Evolutionary conservation across 1,284 basidiomycete species (phyloP).

Genomic region (Exobasidium cylindrosporum): DNA sequence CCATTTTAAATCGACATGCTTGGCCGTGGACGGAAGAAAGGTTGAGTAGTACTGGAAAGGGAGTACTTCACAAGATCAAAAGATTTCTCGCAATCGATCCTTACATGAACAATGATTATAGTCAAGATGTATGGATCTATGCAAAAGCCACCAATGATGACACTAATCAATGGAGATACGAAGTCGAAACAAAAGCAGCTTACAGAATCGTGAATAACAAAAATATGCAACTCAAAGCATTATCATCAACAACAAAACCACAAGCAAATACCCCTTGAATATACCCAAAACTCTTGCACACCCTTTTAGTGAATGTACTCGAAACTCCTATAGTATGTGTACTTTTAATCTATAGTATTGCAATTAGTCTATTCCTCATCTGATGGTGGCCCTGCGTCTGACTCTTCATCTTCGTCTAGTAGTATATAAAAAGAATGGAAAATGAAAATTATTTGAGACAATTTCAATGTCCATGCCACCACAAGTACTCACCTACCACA

Average conservation of each 20-base stretch:
- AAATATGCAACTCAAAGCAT: too few species aligned
- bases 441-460: not conserved
- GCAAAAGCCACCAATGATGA: not conserved
- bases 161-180: not conserved
- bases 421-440: not conserved
- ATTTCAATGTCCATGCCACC: not conserved
- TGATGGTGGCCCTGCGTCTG: slow-evolving; percentile 13
- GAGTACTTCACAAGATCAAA: not conserved
- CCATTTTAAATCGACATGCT: slow-evolving; percentile 13
- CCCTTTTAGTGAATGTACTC: too few species aligned
- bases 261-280: too few species aligned
- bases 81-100: not conserved
- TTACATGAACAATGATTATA: not conserved
- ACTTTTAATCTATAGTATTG: too few species aligned
- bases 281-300: too few species aligned
- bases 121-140: not conserved
- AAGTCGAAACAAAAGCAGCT: not conserved
- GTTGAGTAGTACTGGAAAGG: slow-evolving; percentile 1
- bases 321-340: too few species aligned
- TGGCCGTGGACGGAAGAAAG: slow-evolving; percentile 18
- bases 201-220: not conserved
- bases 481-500: slow-evolving; percentile 3
- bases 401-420: slow-evolving; percentile 11
- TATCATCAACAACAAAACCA: too few species aligned
- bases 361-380: slow-evolving; percentile 11